Evolutionary conservation across 352 stramenopile genomes (phyloP).

Genomic region (Aphanomyces euteiches): DNA sequence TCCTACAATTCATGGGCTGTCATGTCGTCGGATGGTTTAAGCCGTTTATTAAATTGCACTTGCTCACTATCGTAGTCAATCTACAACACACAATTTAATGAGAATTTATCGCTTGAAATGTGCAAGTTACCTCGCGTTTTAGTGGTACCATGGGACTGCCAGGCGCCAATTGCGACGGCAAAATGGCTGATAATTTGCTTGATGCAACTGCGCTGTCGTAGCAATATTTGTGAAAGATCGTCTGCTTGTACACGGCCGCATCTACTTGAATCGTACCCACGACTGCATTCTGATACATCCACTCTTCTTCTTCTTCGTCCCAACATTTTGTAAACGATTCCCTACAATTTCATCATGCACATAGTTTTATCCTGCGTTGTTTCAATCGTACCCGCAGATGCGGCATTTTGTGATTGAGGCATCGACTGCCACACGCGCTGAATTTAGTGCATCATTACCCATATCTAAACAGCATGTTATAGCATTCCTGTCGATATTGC

Average conservation of each 20-base stretch:
- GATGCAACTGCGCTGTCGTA: constrained; percentile 82
- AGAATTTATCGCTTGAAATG: neutral
- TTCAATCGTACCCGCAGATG: constrained; percentile 60
- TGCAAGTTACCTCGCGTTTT: neutral
- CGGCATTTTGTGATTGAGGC: constrained; percentile 73
- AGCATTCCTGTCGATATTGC: constrained; percentile 67
- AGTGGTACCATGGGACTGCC: constrained; percentile 16
- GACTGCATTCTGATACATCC: constrained; percentile 87
- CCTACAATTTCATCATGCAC: constrained; percentile 29
- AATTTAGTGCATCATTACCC: constrained; percentile 56
- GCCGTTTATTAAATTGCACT: constrained; percentile 18
- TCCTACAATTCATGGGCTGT: neutral
- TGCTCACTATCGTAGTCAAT: neutral
- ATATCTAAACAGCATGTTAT: constrained; percentile 54
- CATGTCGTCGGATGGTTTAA: constrained; percentile 6
- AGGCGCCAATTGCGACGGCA: constrained; percentile 24
- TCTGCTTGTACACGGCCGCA: constrained; percentile 42
- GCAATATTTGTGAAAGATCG: constrained; percentile 88
- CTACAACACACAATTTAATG: neutral
- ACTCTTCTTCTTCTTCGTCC: constrained; percentile 87
- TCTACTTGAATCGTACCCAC: constrained; percentile 63
- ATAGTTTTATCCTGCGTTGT: too few relatives aligned
- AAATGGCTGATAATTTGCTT: constrained; percentile 50
- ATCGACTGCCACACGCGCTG: constrained; percentile 69
- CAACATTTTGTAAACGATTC: constrained; percentile 80